Evolutionary conservation across 225 moss, liverwort and hornwort genomes (phyloP), one percentile per base, ranked within the genome.

Genomic region (Antitrichia curtipendula): DNA sequence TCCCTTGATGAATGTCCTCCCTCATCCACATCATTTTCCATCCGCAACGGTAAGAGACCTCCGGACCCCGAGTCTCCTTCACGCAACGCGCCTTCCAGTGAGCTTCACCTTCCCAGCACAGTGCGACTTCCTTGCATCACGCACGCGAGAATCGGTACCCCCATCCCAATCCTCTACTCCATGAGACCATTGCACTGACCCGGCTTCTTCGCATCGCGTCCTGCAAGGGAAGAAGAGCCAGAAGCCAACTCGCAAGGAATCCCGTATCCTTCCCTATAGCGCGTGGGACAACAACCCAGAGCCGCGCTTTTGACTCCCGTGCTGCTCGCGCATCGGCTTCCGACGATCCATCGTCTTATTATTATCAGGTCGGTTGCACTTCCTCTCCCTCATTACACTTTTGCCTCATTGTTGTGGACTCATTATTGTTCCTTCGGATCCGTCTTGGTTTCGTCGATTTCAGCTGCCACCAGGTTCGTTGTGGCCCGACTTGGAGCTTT

Each of bases 291-390:
- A 18, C 28, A 22, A 38, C 34, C 38, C 20, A 17, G 82, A 47
- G 75, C 82, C 47, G 87, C 89, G 91, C 72, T 65, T 87, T 87
- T 82, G 91, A 89, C 87, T 78, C 36, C 27, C 34, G 3, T 43
- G 23, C 61, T 31, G 31, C n/a, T 54, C 64, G 16, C 71, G 82
- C 61, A 54, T 32, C 82, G 34, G 34, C 52, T 49, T 56, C 57
- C 66, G 25, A 53, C 36, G 86, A 76, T 87, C 70, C 68, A 50
- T 28, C 52, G 58, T 28, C n/a, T 52, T 12, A 34, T 77, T 60
- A n/a, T 38, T 16, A 89, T 63, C 85, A 87, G 78, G 45, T 81
- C 82, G 68, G 81, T 60, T 77, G 81, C 19, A 34, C 82, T 82
- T 78, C 82, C 40, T 50, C 82, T 82, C 14, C 12, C 22, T 66